Evolutionary conservation across 2,329 filamentous ascomycete genomes (phyloP), one percentile per base, ranked within the genome.

Genomic region (Fusarium lateritium): DNA sequence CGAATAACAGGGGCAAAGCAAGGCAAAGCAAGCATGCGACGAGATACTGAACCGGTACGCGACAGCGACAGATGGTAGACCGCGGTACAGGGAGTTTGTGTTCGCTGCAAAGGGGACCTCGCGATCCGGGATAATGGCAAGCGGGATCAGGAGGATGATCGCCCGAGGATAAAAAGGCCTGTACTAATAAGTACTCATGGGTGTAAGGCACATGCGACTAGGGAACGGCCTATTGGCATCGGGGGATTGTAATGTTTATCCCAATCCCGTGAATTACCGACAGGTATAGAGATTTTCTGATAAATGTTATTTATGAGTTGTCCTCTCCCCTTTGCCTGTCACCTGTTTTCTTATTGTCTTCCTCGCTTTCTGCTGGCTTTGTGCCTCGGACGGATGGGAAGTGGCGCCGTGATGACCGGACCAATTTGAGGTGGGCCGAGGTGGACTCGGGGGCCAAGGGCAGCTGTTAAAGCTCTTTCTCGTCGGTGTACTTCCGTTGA

Each of bases 91-190:
- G 43, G 43, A 49, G 58, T 46, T 54, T 51, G 62, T 56, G 67
- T 63, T 70, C 43, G 57, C 63, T 56, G 62, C 50, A 51, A 52
- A 58, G 38, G 19, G 22, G 40, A 67, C 56, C 67, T 70, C 67
- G 67, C 67, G 67, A 57, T 70, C 67, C 67, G 67, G 67, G 67
- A 65, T 34, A 70, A 70, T 70, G 40, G 47, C 61, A 56, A 66
- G 67, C 67, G 67, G 62, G 67, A 69, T 51, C 54, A 70, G 67
- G 67, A 70, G 54, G 55, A 68, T 64, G 58, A 70, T 70, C 58
- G 42, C 67, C 67, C 67, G 67, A 70, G 67, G 67, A 39, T 55
- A 51, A 67, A 70, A 62, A 69, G 62, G 62, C 40, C 52, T 60
- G 46, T n/a, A 45, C 54, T 26, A 65, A 60, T 26, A 65, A 60